phyloP scores from a whole-genome alignment of 306 rosid genomes.

The Castanea mollissima region DNA sequence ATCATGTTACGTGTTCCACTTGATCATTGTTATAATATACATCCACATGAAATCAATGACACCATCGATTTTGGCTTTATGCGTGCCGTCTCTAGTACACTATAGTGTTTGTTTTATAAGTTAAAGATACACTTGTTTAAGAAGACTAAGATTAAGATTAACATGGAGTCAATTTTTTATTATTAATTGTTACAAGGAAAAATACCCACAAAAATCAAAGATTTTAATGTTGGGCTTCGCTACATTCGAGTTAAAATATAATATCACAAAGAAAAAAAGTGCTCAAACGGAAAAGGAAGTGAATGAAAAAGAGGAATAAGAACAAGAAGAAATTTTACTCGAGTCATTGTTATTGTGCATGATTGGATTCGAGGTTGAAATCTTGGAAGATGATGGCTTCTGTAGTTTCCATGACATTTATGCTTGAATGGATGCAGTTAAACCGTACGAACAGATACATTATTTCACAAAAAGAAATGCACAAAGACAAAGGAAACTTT shows the following conservation, averaged over 20 bases:
- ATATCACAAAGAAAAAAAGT: not conserved
- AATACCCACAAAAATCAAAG: constrained; percentile 19
- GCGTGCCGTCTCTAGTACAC: not conserved
- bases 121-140: not conserved
- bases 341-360: not conserved
- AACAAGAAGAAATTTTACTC: not conserved
- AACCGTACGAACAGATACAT: constrained; percentile 26
- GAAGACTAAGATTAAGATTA: constrained; percentile 14
- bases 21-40: not conserved
- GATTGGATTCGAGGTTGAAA: constrained; percentile 1
- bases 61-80: not conserved
- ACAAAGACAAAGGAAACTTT: constrained; percentile 18
- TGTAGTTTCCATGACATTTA: constrained; percentile 3
- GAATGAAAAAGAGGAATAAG: not conserved
- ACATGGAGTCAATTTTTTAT: not conserved
- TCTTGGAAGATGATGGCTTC: not conserved
- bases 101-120: not conserved
- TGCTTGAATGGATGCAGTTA: constrained; percentile 20
- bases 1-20: constrained; percentile 24
- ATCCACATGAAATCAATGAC: not conserved
- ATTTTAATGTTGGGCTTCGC: not conserved
- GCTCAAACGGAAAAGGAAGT: not conserved
- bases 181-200: not conserved
- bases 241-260: not conserved
- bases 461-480: constrained; percentile 39